These are phyloP conservation scores for Wickerhamiella siamensis DNA, from an alignment of 805 yeast species.

Conservation along the genomic window DNA sequence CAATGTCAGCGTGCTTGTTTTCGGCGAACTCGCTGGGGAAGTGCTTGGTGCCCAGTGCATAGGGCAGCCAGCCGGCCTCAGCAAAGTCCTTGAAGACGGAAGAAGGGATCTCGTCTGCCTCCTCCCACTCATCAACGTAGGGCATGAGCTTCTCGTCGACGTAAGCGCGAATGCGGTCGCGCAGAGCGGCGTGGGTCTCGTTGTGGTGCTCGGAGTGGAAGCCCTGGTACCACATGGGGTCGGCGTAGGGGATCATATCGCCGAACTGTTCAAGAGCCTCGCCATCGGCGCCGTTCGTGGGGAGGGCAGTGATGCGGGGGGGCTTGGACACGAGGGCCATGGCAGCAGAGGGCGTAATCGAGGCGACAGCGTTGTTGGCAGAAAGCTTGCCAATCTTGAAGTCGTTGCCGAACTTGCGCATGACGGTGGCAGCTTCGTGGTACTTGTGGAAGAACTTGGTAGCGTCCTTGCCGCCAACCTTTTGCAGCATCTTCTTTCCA, in stretches of 20 bases:
- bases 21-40: conserved; percentile 26
- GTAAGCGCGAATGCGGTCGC: conserved; percentile 29
- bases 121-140: conserved; percentile 31
- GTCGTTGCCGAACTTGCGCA: conserved; percentile 25
- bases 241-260: conserved; percentile 29
- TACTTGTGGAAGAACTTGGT: conserved; percentile 46
- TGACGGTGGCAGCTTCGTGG: conserved; percentile 28
- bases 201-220: conserved; percentile 28
- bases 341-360: neutral
- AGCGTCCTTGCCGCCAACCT: conserved; percentile 69
- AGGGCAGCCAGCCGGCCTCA: conserved; percentile 27
- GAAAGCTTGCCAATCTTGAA: conserved; percentile 22
- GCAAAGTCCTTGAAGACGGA: conserved; percentile 25
- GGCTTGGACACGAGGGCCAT: conserved; percentile 1
- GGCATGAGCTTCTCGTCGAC: conserved; percentile 28
- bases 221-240: conserved; percentile 34
- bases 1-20: conserved; percentile 18
- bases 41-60: conserved; percentile 21
- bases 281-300: conserved; percentile 2
- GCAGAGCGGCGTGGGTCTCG: conserved; percentile 27
- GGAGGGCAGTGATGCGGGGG: conserved; percentile 1
- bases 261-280: conserved; percentile 17
- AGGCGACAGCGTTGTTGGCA: conserved; percentile 9
- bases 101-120: conserved; percentile 24
- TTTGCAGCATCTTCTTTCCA: conserved; percentile 56